Base-by-base conservation (phyloP, 202 grass and related monocot genomes). In the Tripidium arundinaceum region DNA sequence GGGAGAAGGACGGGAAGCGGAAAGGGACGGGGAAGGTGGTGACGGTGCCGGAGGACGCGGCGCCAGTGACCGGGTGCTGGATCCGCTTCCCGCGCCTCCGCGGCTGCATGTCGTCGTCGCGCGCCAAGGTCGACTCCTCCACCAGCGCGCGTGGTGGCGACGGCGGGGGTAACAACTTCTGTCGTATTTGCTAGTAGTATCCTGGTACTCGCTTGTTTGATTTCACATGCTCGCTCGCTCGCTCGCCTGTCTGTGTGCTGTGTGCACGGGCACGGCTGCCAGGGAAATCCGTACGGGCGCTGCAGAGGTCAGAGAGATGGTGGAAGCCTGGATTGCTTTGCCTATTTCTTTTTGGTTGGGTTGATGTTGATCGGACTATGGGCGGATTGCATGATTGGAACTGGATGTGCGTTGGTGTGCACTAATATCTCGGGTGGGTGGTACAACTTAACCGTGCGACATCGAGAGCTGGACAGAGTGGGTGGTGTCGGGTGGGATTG, bases 71-170 rank as follows among this genome's bases (percentile, higher is more conserved):
- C 28, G 92, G 96, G 24, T 99, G 96, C 84, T 99, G 96, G 96
- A 93, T 93, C 91, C 93, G 84, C 79, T 70, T 96, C 66, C 88
- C 83, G 12, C 77, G 88, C 70, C 82, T 93, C 52, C 77, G 84
- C 52, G 82, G 88, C 70, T 99, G 96, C 88, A 90, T 96, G 45
- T 84, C 92, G 13, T 84, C 92, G 13, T 91, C 90, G 70, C 91
- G 96, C 88, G 87, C 92, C 86, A 99, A 96, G 79, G 92, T 99
- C 75, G 92, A 93, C 88, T 85, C 88, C 29, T 86, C 96, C 80
- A 86, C 90, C 73, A 87, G 80, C 52, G n/a, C 52, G 52, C 52
- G 52, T 80, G 85, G 85, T 16, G 84, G 86, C 64, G 87, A 81
- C 76, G 75, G 90, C 80, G 58, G 77, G 63, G 77, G 77, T 80